Percentiles rank a stretch among this genome's conserved stretches.
phyloP scores from a whole-genome alignment of 208 protist genomes.

The Trypanosoma vivax region DNA sequence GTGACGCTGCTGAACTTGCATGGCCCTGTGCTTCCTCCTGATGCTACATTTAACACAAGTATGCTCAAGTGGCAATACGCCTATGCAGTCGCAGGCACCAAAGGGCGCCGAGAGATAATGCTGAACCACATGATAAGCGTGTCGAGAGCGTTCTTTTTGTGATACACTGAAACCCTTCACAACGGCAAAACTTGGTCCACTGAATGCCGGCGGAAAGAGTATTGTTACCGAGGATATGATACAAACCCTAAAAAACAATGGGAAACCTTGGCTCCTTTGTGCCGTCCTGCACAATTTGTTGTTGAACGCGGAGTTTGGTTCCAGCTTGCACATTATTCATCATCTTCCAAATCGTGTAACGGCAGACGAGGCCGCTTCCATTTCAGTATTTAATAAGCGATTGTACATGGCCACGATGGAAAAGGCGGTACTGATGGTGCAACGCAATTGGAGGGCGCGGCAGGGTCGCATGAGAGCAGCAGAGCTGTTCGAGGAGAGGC shows the following conservation, averaged over 20 bases:
- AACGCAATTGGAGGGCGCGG: conserved; percentile 69
- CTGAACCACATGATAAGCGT: conserved; percentile 79
- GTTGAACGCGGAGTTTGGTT: conserved; percentile 75
- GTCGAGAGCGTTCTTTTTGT: conserved; percentile 56
- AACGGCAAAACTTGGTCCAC: conserved; percentile 51
- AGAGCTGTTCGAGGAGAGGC: conserved; percentile 24
- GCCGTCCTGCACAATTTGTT: conserved; percentile 69
- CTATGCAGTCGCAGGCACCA: conserved; percentile 57
- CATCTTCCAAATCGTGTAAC: conserved; percentile 46
- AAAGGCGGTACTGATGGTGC: conserved; percentile 67
- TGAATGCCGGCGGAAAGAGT: conserved; percentile 31
- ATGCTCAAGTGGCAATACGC: conserved; percentile 88
- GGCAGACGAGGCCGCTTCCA: conserved; percentile 61
- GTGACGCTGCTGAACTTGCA: conserved; percentile 70
- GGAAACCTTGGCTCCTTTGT: conserved; percentile 67
- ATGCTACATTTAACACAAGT: conserved; percentile 67
- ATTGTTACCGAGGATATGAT: conserved; percentile 67
- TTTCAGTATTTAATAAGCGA: conserved; percentile 59
- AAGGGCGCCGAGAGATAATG: conserved; percentile 59
- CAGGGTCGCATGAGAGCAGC: conserved; percentile 35
- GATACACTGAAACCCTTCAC: conserved; percentile 70
- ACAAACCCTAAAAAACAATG: conserved; percentile 47
- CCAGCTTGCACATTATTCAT: conserved; percentile 69
- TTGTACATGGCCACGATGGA: conserved; percentile 53
- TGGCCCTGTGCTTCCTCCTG: conserved; percentile 58